A percentile compares a stretch with the other conserved stretches of the same genome.
phyloP scores from a whole-genome alignment of 345 rosid genomes.

The Camelina neglecta region DNA sequence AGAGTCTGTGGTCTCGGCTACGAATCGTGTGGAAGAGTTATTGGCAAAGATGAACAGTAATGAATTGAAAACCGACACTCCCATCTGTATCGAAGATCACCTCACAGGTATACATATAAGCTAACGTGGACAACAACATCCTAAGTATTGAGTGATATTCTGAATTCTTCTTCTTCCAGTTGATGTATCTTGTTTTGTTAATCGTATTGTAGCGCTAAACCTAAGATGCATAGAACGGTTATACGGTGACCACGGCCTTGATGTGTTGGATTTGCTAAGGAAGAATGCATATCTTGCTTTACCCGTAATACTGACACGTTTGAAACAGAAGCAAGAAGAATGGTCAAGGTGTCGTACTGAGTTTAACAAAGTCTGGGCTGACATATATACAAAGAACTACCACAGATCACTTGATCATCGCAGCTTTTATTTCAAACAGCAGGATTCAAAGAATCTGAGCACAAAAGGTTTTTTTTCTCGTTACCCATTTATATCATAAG shows the following conservation, averaged over 20 bases:
- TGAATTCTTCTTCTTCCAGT: too few species aligned
- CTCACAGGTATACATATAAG: slow-evolving; percentile 68
- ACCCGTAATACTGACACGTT: slow-evolving; percentile 89
- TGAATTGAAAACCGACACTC: slow-evolving; percentile 59
- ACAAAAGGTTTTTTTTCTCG: slow-evolving; percentile 66
- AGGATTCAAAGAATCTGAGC: slow-evolving; percentile 90
- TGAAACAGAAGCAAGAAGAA: slow-evolving; percentile 98
- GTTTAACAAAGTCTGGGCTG: slow-evolving; percentile 98
- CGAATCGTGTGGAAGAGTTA: slow-evolving; percentile 84
- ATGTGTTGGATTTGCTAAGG: slow-evolving; percentile 86
- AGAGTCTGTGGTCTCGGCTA: slow-evolving; percentile 86
- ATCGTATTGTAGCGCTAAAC: slow-evolving; percentile 68
- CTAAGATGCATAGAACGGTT: slow-evolving; percentile 93
- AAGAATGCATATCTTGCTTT: slow-evolving; percentile 86
- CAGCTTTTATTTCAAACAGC: slow-evolving; percentile 98
- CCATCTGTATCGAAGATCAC: slow-evolving; percentile 73
- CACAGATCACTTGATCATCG: slow-evolving; percentile 97
- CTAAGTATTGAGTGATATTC: neutral
- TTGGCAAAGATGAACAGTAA: slow-evolving; percentile 73
- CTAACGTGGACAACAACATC: slow-evolving; percentile 2
- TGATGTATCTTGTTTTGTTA: slow-evolving; percentile 25
- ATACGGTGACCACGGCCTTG: slow-evolving; percentile 98
- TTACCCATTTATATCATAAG: neutral
- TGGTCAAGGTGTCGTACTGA: slow-evolving; percentile 95
- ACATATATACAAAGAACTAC: slow-evolving; percentile 90